Percentiles rank a stretch among this genome's conserved stretches.
phyloP scores from a whole-genome alignment of 2,329 filamentous ascomycete species.

The Xylariaceae sp. region DNA sequence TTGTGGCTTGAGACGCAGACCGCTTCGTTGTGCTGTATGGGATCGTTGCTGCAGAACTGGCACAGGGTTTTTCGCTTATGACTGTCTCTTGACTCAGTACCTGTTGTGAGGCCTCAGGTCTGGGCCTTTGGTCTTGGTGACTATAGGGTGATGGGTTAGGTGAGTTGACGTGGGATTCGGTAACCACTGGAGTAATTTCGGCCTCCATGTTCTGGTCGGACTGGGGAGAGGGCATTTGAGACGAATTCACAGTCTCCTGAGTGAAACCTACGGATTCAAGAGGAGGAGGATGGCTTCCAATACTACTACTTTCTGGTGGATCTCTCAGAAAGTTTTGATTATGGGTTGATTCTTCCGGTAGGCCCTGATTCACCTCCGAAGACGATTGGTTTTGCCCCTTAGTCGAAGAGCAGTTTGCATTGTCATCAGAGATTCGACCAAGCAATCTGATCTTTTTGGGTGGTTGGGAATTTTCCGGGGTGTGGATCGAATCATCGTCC shows the following conservation, averaged over 20 bases:
- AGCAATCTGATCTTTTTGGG: conserved; percentile 1
- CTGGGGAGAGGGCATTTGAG: background rate
- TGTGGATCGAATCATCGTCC: background rate
- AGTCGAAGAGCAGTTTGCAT: background rate
- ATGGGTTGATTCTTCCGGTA: background rate
- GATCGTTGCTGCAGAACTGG: background rate
- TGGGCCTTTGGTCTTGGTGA: background rate
- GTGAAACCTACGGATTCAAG: background rate
- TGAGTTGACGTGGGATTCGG: background rate
- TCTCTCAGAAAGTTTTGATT: background rate
- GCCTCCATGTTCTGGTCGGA: background rate
- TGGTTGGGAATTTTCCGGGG: background rate
- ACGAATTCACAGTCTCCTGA: background rate
- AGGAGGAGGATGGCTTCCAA: background rate
- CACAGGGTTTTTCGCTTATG: background rate
- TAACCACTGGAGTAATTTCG: background rate
- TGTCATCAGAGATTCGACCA: background rate
- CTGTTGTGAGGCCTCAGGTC: background rate
- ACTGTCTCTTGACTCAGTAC: background rate
- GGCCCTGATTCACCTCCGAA: background rate
- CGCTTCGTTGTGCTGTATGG: background rate
- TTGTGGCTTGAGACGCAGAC: conserved; percentile 15
- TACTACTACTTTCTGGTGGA: background rate
- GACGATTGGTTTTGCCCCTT: background rate
- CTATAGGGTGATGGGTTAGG: background rate